Conservation (phyloP, 129 eudicot species). For the Arctium lappa region DNA sequence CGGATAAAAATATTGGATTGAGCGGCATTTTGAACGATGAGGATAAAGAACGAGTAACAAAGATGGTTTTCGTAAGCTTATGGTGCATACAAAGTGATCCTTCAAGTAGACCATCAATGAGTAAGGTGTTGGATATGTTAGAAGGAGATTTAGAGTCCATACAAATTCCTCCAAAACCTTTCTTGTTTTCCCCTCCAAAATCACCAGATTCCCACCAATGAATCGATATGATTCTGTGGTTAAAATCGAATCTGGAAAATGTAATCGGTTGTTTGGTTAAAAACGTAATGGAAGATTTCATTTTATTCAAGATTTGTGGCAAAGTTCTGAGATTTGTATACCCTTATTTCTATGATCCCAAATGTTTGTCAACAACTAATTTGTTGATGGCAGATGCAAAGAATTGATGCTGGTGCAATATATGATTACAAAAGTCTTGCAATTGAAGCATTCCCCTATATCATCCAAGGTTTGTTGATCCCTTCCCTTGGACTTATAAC, state of each 20-base stretch:
- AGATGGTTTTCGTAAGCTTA: conserved; percentile 24
- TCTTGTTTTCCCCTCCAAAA: conserved; percentile 15
- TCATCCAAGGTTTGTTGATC: neutral
- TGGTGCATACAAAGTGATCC: conserved; percentile 35
- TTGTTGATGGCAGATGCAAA: neutral
- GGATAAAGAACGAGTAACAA: conserved; percentile 12
- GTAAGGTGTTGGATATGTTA: conserved; percentile 28
- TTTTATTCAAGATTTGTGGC: neutral
- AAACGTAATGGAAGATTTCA: neutral
- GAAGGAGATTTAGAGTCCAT: conserved; percentile 17
- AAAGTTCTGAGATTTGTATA: neutral
- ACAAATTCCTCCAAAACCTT: conserved; percentile 25
- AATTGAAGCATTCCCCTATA: neutral
- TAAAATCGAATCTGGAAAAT: neutral
- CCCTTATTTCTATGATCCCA: neutral
- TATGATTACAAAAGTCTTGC: neutral
- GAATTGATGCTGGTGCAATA: neutral
- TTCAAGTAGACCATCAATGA: conserved; percentile 22
- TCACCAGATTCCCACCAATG: neutral
- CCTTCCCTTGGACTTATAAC: neutral
- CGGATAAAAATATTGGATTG: neutral
- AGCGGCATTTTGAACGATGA: neutral
- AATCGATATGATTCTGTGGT: neutral
- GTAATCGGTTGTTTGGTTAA: neutral
- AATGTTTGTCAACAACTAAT: neutral